Evolutionary conservation across 805 yeast genomes (phyloP).

Genomic region (Wickerhamiella vanderwaltii): DNA sequence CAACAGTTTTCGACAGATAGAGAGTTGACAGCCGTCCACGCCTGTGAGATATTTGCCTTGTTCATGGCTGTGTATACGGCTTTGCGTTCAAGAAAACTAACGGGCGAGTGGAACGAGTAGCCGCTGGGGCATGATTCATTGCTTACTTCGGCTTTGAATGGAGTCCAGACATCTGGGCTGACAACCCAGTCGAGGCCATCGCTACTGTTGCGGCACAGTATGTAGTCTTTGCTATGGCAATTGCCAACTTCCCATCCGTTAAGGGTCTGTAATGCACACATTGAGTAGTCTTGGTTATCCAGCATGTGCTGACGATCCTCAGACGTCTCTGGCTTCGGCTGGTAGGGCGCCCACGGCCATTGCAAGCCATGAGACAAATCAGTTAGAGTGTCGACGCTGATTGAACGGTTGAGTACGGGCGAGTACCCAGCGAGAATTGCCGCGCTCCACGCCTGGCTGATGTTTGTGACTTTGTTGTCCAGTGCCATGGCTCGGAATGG

Average conservation of each 20-base stretch:
- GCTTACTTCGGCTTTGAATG: conserved; percentile 31
- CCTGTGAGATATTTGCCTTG: conserved; percentile 23
- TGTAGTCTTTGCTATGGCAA: conserved; percentile 44
- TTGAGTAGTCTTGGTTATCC: conserved; percentile 19
- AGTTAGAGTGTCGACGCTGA: conserved; percentile 13
- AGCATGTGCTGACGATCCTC: conserved; percentile 16
- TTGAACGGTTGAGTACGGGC: conserved; percentile 43
- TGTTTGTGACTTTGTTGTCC: background rate
- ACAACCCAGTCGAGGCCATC: conserved; percentile 34
- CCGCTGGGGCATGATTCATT: conserved; percentile 29
- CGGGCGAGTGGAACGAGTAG: conserved; percentile 36
- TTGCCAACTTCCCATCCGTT: conserved; percentile 55
- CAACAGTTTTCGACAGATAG: conserved; percentile 64
- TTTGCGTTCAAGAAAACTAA: conserved; percentile 37
- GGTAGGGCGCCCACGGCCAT: conserved; percentile 67
- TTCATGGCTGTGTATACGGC: conserved; percentile 17
- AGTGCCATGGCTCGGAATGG: conserved; percentile 7
- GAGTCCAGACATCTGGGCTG: conserved; percentile 36
- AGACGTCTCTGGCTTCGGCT: conserved; percentile 34
- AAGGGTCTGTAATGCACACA: conserved; percentile 34
- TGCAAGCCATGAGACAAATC: conserved; percentile 25
- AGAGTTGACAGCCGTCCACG: conserved; percentile 79
- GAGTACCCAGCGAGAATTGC: conserved; percentile 46
- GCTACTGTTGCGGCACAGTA: conserved; percentile 41
- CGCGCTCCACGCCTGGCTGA: conserved; percentile 9